phyloP scores from a whole-genome alignment of 2,329 filamentous ascomycete species.

The Xylaria sp. region DNA sequence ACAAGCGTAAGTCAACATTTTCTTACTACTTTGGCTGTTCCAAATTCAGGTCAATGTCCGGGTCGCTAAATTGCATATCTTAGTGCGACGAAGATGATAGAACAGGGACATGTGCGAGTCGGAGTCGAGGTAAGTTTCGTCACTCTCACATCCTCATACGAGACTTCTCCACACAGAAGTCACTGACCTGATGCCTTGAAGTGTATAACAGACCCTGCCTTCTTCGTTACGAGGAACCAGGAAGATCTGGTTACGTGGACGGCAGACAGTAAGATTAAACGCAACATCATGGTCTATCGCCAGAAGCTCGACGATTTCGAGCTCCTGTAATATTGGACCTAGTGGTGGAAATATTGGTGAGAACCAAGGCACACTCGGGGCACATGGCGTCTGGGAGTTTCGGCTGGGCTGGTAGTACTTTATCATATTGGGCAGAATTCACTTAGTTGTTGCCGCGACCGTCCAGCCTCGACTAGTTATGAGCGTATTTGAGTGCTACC shows the following conservation, averaged over 20 bases:
- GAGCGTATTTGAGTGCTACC: background rate
- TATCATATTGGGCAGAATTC: background rate
- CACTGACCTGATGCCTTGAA: constrained; percentile 15
- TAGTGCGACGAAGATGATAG: constrained; percentile 81
- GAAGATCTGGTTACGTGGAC: constrained; percentile 98
- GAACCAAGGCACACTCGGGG: constrained; percentile 16
- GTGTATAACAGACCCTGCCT: constrained; percentile 84
- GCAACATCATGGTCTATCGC: constrained; percentile 92
- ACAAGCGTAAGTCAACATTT: constrained; percentile 61
- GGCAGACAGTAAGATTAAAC: constrained; percentile 95
- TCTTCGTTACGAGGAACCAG: constrained; percentile 86
- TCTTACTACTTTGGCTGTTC: background rate
- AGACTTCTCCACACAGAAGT: background rate
- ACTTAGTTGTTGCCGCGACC: background rate
- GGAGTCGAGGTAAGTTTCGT: constrained; percentile 76
- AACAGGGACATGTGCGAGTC: constrained; percentile 92
- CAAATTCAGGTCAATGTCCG: background rate
- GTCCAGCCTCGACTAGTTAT: background rate
- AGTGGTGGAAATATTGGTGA: background rate
- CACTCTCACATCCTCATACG: background rate
- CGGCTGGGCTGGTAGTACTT: constrained; percentile 4
- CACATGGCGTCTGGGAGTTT: constrained; percentile 43
- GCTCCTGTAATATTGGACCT: constrained; percentile 66
- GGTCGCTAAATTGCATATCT: constrained; percentile 9
- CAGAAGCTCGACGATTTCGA: constrained; percentile 98